Percentiles rank a stretch among this genome's conserved stretches.
Evolutionary conservation across 768 basidiomycete genomes (phyloP).

Genomic region (Pulveroboletus frians): DNA sequence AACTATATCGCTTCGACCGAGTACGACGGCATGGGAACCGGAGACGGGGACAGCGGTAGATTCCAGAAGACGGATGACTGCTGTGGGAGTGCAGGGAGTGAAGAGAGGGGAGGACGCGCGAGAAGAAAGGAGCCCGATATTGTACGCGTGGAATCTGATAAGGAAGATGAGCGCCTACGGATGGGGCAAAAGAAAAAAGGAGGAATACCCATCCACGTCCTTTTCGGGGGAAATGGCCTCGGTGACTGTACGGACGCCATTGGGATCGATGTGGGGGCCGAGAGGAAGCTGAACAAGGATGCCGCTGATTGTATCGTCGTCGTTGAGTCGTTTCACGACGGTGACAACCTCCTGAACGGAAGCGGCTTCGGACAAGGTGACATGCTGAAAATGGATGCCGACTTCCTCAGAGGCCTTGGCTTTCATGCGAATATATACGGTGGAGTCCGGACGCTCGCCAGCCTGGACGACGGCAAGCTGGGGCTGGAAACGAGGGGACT

Average conservation of each 20-base stretch:
- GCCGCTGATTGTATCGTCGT: conserved; percentile 75
- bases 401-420: conserved; percentile 91
- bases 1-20: conserved; percentile 97
- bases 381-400: conserved; percentile 82
- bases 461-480: conserved; percentile 92
- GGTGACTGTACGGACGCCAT: conserved; percentile 87
- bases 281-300: conserved; percentile 96
- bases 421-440: conserved; percentile 96
- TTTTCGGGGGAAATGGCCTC: conserved; percentile 92
- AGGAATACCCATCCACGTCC: conserved; percentile 95
- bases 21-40: conserved; percentile 83
- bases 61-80: conserved; percentile 86
- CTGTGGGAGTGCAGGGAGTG: conserved; percentile 92
- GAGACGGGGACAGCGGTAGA: conserved; percentile 72
- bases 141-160: conserved; percentile 92
- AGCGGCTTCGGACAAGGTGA: conserved; percentile 64
- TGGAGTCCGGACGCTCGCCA: conserved; percentile 86
- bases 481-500: conserved; percentile 85
- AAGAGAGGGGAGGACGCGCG: conserved; percentile 87
- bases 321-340: conserved; percentile 76
- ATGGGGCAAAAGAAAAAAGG: conserved; percentile 24
- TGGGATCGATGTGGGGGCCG: conserved; percentile 71
- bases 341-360: conserved; percentile 71
- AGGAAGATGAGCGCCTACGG: conserved; percentile 6
- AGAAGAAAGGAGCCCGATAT: conserved; percentile 92